A percentile compares a stretch with the other conserved stretches of the same genome.
These are phyloP conservation scores for Edaphochlamys debaryana DNA, from an alignment of 139 green algal species.

Conservation along the genomic window DNA sequence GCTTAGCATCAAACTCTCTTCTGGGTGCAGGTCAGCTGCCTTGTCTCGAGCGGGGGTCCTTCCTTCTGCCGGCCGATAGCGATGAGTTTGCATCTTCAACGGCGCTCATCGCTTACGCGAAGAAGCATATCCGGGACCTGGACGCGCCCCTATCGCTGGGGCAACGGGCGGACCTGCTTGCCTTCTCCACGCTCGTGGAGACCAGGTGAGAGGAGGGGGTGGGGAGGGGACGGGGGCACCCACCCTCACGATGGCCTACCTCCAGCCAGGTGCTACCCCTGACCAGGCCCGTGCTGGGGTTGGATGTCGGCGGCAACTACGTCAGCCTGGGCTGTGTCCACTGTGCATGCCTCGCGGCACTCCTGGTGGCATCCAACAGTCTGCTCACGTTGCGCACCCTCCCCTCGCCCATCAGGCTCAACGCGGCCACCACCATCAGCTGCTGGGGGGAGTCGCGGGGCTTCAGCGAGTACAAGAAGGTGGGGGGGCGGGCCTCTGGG, in stretches of 20 bases:
- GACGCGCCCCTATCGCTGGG: slow-evolving; percentile 53
- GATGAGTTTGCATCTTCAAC: slow-evolving; percentile 39
- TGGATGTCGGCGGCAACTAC: too few relatives aligned
- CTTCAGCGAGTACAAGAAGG: slow-evolving; percentile 64
- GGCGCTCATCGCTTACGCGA: slow-evolving; percentile 20
- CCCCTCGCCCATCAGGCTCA: slow-evolving; percentile 47
- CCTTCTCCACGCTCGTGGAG: slow-evolving; percentile 59
- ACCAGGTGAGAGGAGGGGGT: background rate
- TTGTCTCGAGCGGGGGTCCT: slow-evolving; percentile 36
- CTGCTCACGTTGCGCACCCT: background rate
- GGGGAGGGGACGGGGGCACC: background rate
- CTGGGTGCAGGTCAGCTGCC: slow-evolving; percentile 51
- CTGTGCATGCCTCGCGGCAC: too few relatives aligned
- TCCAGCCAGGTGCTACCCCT: too few relatives aligned
- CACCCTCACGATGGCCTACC: too few relatives aligned
- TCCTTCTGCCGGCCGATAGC: slow-evolving; percentile 18
- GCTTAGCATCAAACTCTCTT: too few relatives aligned
- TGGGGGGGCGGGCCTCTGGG: slow-evolving; percentile 1
- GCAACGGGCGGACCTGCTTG: slow-evolving; percentile 61
- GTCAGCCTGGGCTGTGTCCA: too few relatives aligned
- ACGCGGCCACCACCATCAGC: slow-evolving; percentile 60
- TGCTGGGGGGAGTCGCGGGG: slow-evolving; percentile 66
- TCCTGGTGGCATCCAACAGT: too few relatives aligned
- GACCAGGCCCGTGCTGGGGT: too few relatives aligned
- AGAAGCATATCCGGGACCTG: slow-evolving; percentile 54